These are phyloP conservation scores for Myriosclerotinia duriaeana DNA, from an alignment of 2,329 filamentous ascomycete species.

Conservation along the genomic window DNA sequence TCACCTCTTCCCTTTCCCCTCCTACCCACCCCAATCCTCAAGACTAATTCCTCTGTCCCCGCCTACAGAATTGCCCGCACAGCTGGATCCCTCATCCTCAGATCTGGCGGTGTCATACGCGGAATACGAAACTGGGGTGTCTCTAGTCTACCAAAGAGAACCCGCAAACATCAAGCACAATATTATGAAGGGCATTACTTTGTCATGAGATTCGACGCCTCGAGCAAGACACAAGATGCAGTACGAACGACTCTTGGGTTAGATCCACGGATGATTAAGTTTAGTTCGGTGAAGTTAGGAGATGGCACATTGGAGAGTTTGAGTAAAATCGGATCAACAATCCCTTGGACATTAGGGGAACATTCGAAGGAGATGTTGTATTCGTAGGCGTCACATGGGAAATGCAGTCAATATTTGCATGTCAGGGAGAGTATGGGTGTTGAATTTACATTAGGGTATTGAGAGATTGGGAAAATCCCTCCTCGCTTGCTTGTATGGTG, in stretches of 20 bases:
- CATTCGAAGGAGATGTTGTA: constrained; percentile 25
- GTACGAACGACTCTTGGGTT: constrained; percentile 74
- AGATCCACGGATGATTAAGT: constrained; percentile 87
- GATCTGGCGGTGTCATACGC: constrained; percentile 82
- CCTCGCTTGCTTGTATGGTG: constrained; percentile 23
- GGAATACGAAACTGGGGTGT: constrained; percentile 94
- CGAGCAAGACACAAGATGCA: constrained; percentile 68
- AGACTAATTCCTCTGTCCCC: constrained; percentile 24
- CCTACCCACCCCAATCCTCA: constrained; percentile 7
- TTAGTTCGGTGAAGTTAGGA: constrained; percentile 84
- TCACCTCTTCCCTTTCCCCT: constrained; percentile 35
- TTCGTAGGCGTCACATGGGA: constrained; percentile 25
- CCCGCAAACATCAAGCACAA: constrained; percentile 76
- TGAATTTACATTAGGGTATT: constrained; percentile 6
- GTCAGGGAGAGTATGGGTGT: neutral
- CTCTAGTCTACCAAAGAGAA: constrained; percentile 79
- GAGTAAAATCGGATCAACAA: constrained; percentile 38
- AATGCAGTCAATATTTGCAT: constrained; percentile 20
- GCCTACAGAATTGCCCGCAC: constrained; percentile 76
- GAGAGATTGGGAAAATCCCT: constrained; percentile 13
- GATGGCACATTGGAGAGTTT: constrained; percentile 55
- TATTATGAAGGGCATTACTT: constrained; percentile 93
- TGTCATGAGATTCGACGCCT: constrained; percentile 91
- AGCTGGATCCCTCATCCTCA: constrained; percentile 78
- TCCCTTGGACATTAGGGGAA: constrained; percentile 37